A percentile compares a stretch with the other conserved stretches of the same genome.
Evolutionary conservation across 371 early-diverging fungal genomes (phyloP).

Genomic region (Mucor sp.): DNA sequence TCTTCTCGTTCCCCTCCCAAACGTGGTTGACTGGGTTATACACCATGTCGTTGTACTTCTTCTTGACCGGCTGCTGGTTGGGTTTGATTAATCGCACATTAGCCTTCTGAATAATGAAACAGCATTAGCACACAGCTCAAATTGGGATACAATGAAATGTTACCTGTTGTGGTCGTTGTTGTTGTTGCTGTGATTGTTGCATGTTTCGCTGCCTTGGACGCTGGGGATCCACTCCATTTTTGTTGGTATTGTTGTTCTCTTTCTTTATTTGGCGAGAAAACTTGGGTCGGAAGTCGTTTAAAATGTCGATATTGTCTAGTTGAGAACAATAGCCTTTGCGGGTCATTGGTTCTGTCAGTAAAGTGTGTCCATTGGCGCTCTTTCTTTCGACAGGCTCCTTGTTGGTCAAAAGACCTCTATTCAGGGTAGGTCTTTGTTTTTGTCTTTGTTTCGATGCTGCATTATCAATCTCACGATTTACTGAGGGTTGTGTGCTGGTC

Average conservation of each 20-base stretch:
- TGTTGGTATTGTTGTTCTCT: not conserved
- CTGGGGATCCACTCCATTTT: conserved; percentile 16
- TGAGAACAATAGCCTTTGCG: conserved; percentile 30
- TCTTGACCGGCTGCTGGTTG: conserved; percentile 19
- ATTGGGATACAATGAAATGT: not conserved
- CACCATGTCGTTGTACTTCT: conserved; percentile 38
- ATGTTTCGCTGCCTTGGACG: conserved; percentile 37
- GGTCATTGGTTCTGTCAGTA: conserved; percentile 25
- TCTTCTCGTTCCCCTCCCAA: conserved; percentile 46
- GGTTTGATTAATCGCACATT: conserved; percentile 30
- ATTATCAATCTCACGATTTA: not conserved
- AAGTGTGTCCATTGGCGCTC: conserved; percentile 11
- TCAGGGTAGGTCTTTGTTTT: not conserved
- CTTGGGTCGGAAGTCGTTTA: conserved; percentile 23
- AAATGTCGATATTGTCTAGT: conserved; percentile 38
- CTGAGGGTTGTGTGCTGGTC: not conserved
- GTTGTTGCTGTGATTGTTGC: conserved; percentile 10
- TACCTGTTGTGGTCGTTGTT: not conserved
- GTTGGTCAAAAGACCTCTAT: not conserved
- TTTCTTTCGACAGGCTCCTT: not conserved
- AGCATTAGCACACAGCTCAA: not conserved
- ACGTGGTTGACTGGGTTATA: conserved; percentile 22
- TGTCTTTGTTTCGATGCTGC: not conserved
- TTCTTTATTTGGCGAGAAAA: not conserved
- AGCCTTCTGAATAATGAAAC: not conserved